These are phyloP conservation scores for Saturnispora mendoncae DNA, from an alignment of 805 yeast genomes.

Conservation along the genomic window DNA sequence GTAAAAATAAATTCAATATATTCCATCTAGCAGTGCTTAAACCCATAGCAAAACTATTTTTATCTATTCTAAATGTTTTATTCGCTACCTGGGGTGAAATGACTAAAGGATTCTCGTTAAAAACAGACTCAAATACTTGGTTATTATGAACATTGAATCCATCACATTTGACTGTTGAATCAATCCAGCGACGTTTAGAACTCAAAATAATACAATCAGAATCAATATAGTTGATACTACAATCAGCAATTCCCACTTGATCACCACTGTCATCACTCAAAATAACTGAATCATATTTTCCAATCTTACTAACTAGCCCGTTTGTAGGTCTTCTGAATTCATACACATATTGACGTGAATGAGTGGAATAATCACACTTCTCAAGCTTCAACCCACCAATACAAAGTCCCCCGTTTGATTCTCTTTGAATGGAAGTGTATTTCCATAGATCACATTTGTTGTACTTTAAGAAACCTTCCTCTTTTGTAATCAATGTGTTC, in stretches of 20 bases:
- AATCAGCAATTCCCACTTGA: slow-evolving; percentile 64
- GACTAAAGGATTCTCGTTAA: slow-evolving; percentile 15
- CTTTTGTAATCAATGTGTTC: slow-evolving; percentile 65
- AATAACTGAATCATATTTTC: slow-evolving; percentile 53
- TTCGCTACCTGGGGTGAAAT: not conserved
- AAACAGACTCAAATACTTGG: slow-evolving; percentile 45
- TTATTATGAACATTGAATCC: slow-evolving; percentile 37
- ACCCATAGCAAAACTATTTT: slow-evolving; percentile 68
- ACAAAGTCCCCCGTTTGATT: slow-evolving; percentile 49
- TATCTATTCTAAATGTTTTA: slow-evolving; percentile 58
- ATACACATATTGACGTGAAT: slow-evolving; percentile 32
- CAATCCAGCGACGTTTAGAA: slow-evolving; percentile 43
- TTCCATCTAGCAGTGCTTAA: slow-evolving; percentile 72
- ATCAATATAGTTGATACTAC: slow-evolving; percentile 40
- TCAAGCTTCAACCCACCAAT: slow-evolving; percentile 42
- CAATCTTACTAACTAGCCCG: slow-evolving; percentile 36
- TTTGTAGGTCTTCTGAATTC: slow-evolving; percentile 36
- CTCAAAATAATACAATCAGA: slow-evolving; percentile 38
- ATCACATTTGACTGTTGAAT: slow-evolving; percentile 30
- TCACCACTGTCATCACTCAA: slow-evolving; percentile 58
- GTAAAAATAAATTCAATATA: slow-evolving; percentile 55
- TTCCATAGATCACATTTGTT: slow-evolving; percentile 64
- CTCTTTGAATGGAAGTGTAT: slow-evolving; percentile 48
- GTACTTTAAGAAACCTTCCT: slow-evolving; percentile 49
- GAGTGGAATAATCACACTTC: slow-evolving; percentile 15